Evolutionary conservation across 139 green algal species (phyloP), one percentile per base, ranked within the genome.

Genomic region (Diplosphaera chodatii): DNA sequence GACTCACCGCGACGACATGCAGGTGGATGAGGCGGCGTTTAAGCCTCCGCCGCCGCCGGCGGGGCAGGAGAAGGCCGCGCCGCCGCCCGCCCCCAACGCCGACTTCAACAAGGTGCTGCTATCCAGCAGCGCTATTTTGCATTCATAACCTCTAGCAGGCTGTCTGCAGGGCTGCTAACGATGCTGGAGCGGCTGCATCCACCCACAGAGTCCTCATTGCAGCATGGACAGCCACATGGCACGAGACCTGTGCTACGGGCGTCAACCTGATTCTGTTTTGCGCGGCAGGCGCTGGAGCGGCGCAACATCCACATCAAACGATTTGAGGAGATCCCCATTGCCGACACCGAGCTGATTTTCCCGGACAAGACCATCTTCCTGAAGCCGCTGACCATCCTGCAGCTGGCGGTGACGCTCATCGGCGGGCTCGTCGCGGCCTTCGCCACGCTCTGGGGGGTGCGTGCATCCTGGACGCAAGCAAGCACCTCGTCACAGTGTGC

Each of bases 341-440:
- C 90, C 4, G 90, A 95, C 73, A 34, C 88, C 1, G 90, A 95
- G 78, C 83, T 95, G 68, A 78, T 95, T 20, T 89, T 95, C 75
- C 90, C 90, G 0, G 87, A 92, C 56, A 94, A 91, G 76, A 70
- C 59, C 32, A 74, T 89, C 33, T 78, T 65, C 63, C 74, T 88
- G n/a, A 85, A 84, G 64, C 72, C 75, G 15, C 66, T 84, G 25
- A 56, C 80, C 3, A 67, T 85, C 18, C 77, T 90, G 4, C 74
- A 84, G 55, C 72, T 90, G 74, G 25, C 75, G 1, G 68, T 88
- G 16, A 84, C 82, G 3, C 34, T 85, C 4, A 40, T 87, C 0
- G 74, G 69, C 2, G 85, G 73, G 6, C n/a, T 87, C 34, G 63
- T 83, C 27, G 76, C 80, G 0, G 70, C 68, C 5, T 20, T 65